A percentile compares a stretch with the other conserved stretches of the same genome.
Conservation (phyloP, 2,329 filamentous ascomycete genomes). For the Cladophialophora chaetospira region DNA sequence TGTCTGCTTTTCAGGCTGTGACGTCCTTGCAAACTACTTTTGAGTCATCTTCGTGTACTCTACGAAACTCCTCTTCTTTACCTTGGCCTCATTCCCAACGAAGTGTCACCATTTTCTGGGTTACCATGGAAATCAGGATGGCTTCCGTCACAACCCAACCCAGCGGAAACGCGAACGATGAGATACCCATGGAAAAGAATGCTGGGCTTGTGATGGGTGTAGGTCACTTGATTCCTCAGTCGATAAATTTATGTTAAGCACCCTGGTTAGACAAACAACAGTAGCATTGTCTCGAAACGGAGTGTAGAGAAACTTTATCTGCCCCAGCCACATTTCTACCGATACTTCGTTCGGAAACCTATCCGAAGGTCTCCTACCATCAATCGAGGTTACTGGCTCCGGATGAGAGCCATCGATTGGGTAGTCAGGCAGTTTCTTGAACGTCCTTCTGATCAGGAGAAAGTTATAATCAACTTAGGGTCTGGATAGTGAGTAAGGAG, state of each 20-base stretch:
- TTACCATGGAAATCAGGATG: slow-evolving; percentile 14
- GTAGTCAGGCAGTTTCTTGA: slow-evolving; percentile 73
- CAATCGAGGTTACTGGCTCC: slow-evolving; percentile 85
- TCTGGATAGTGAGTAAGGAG: slow-evolving; percentile 35
- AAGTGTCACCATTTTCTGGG: neutral
- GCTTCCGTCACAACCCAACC: slow-evolving; percentile 14
- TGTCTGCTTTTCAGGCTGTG: neutral
- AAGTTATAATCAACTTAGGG: slow-evolving; percentile 34
- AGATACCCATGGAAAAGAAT: slow-evolving; percentile 41
- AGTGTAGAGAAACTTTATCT: slow-evolving; percentile 91
- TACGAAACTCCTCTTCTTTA: too few species aligned
- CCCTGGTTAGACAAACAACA: slow-evolving; percentile 73
- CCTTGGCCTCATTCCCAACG: too few species aligned
- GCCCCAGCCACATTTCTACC: slow-evolving; percentile 79
- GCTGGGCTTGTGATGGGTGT: slow-evolving; percentile 59
- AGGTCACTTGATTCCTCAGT: slow-evolving; percentile 35
- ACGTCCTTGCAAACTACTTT: neutral
- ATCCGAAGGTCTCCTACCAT: slow-evolving; percentile 83
- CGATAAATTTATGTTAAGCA: slow-evolving; percentile 4
- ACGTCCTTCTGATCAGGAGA: slow-evolving; percentile 43
- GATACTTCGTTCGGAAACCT: slow-evolving; percentile 82
- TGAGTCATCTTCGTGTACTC: slow-evolving; percentile 2
- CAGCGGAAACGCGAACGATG: slow-evolving; percentile 18
- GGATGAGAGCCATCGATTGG: slow-evolving; percentile 78
- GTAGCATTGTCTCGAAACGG: slow-evolving; percentile 87